Evolutionary conservation across 805 yeast genomes (phyloP).

Genomic region (Barnettozyma sucrosica): DNA sequence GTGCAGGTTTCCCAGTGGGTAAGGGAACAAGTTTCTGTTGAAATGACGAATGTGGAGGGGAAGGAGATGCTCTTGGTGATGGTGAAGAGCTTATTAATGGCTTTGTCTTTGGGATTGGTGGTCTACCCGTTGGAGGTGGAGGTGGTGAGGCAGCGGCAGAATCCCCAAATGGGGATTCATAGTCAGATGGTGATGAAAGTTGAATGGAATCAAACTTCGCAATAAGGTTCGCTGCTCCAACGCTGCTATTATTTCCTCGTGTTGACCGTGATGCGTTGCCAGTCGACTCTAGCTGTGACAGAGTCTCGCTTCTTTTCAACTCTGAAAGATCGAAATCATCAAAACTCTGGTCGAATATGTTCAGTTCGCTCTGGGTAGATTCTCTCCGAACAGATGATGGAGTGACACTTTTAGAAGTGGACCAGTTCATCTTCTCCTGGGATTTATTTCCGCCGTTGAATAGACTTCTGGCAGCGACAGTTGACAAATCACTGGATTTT

Average conservation of each 20-base stretch:
- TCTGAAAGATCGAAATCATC: slow-evolving; percentile 20
- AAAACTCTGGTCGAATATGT: slow-evolving; percentile 22
- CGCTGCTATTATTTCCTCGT: slow-evolving; percentile 11
- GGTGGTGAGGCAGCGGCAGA: not conserved
- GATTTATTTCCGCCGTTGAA: slow-evolving; percentile 4
- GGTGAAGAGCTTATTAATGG: slow-evolving; percentile 7
- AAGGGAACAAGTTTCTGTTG: not conserved
- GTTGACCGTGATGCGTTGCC: slow-evolving; percentile 17
- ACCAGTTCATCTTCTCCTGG: slow-evolving; percentile 14
- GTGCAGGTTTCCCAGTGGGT: not conserved
- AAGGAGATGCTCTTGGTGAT: slow-evolving; percentile 2
- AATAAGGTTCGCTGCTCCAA: not conserved
- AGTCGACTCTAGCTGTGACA: slow-evolving; percentile 23
- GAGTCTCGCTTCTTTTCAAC: slow-evolving; percentile 21
- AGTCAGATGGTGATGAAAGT: slow-evolving; percentile 1
- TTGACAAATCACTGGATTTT: slow-evolving; percentile 21
- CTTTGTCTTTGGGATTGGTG: slow-evolving; percentile 8
- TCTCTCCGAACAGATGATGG: slow-evolving; percentile 2
- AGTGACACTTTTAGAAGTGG: slow-evolving; percentile 20
- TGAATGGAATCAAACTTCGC: not conserved
- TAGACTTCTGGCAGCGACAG: slow-evolving; percentile 24
- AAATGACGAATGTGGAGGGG: not conserved
- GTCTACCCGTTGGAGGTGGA: slow-evolving; percentile 3
- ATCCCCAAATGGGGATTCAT: not conserved
- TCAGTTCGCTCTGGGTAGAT: slow-evolving; percentile 12